A percentile compares a stretch with the other conserved stretches of the same genome.
phyloP scores from a whole-genome alignment of 768 basidiomycete species.

The Albatrellus ellisii region DNA sequence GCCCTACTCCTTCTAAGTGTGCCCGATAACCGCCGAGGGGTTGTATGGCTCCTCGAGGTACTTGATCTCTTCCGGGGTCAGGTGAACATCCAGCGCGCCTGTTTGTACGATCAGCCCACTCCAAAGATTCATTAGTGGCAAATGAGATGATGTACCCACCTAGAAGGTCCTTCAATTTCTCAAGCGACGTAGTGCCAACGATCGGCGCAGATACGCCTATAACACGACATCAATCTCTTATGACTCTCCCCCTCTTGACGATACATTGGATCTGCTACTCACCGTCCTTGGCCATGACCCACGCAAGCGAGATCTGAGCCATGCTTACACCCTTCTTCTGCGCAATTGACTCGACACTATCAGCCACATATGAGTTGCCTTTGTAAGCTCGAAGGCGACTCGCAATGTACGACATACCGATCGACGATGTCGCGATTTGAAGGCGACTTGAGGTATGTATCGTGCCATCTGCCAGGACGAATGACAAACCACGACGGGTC shows the following conservation, averaged over 20 bases:
- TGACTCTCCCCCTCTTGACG: not conserved
- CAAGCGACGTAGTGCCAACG: constrained; percentile 3
- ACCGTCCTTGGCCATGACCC: constrained; percentile 17
- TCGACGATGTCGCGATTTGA: not conserved
- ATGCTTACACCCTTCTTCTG: constrained; percentile 21
- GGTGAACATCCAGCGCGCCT: constrained; percentile 22
- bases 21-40: constrained; percentile 16
- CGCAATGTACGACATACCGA: not conserved
- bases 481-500: not conserved
- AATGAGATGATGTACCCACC: not conserved
- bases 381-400: not conserved
- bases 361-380: not conserved
- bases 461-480: not conserved
- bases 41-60: constrained; percentile 27
- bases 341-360: constrained; percentile 21
- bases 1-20: too few relatives aligned
- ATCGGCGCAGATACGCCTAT: constrained; percentile 2
- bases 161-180: constrained; percentile 1
- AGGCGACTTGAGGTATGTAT: not conserved
- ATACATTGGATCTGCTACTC: too few relatives aligned
- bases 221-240: too few relatives aligned
- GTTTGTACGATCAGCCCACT: not conserved
- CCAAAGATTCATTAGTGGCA: too few relatives aligned
- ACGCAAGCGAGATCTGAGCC: constrained; percentile 25
- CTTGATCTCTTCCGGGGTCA: constrained; percentile 29